Base-by-base conservation (phyloP, 2,329 filamentous ascomycete species). In the Pseudonectria buxi region DNA sequence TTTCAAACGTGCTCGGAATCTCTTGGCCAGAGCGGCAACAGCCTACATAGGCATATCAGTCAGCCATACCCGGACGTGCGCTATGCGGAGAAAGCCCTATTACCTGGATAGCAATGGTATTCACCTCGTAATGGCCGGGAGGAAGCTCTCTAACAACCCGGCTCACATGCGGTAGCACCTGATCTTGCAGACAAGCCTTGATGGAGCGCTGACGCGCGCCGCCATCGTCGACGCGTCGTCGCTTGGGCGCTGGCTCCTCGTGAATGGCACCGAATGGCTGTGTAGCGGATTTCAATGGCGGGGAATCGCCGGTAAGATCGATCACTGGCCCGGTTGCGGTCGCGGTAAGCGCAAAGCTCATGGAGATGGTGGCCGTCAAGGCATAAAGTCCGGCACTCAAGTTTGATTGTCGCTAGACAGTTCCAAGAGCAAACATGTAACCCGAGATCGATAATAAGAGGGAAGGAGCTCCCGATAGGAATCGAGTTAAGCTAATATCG, bases 81-180 rank as follows among this genome's bases (percentile, higher is more conserved):
- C 24, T 30, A 13, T 10, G 10, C 3, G 13, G 27, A 16, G 11
- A 14, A 24, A 18, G 25, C 11, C 32, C 10, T 28, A 41, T 33
- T 55, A 64, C 61, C 46, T 51, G 44, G 15, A 51, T 34, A 3
- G 55, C 53, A 18, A 65, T 54, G 2, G 51, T 44, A 11, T 56
- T 35, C 7, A 52, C 30, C 6, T 45, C 44, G 10, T 55, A 58
- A 24, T 39, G 31, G 2, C 41, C 42, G 3, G 22, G 15, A 2
- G 55, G 41, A 1, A 66, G 33, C n/a, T 40, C 22, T 2, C 40
- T 24, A 11, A 62, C 34, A 0, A 48, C 50, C 10, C 35, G 33
- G 35, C 49, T 43, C 11, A 65, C 49, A 16, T 57, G 51, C 1
- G 63, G 62, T 4, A 59, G 37, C 2, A 65, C 50, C 25, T 62